These are phyloP conservation scores for Lycium ferocissimum DNA, from an alignment of 257 asterid species.

Conservation along the genomic window DNA sequence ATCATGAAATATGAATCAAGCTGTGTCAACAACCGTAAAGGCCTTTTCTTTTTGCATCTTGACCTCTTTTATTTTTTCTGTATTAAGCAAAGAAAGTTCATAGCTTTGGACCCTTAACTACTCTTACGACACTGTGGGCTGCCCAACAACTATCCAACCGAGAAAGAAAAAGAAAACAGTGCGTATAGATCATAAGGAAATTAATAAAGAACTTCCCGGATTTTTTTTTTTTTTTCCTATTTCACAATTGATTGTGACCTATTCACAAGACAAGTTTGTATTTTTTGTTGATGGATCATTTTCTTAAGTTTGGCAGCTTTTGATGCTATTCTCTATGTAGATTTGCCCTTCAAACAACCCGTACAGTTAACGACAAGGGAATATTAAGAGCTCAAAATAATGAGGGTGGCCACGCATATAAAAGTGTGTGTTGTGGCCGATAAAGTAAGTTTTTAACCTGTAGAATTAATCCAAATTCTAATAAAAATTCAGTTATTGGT, in stretches of 20 bases:
- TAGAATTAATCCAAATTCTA: not conserved
- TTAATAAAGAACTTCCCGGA: not conserved
- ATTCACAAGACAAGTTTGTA: not conserved
- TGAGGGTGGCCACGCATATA: not conserved
- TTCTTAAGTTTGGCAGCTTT: too few relatives aligned
- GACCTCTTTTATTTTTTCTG: not conserved
- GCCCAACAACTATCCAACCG: not conserved
- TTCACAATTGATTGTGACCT: not conserved
- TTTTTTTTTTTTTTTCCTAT: not conserved
- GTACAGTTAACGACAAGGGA: not conserved
- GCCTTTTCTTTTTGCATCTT: not conserved
- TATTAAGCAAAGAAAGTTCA: not conserved
- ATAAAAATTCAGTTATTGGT: too few relatives aligned
- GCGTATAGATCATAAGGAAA: not conserved
- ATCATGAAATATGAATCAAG: not conserved
- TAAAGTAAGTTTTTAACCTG: not conserved
- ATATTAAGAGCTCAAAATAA: not conserved
- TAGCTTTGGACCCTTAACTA: too few relatives aligned
- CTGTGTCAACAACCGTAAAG: not conserved
- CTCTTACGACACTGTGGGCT: too few relatives aligned
- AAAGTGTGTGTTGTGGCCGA: not conserved
- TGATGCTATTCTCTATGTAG: not conserved
- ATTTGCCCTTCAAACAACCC: not conserved
- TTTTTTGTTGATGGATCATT: not conserved
- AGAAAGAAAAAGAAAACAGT: not conserved